Percentiles rank a stretch among this genome's conserved stretches.
These are phyloP conservation scores for Corinectria fuckeliana DNA, from an alignment of 2,329 filamentous ascomycete species.

Conservation along the genomic window DNA sequence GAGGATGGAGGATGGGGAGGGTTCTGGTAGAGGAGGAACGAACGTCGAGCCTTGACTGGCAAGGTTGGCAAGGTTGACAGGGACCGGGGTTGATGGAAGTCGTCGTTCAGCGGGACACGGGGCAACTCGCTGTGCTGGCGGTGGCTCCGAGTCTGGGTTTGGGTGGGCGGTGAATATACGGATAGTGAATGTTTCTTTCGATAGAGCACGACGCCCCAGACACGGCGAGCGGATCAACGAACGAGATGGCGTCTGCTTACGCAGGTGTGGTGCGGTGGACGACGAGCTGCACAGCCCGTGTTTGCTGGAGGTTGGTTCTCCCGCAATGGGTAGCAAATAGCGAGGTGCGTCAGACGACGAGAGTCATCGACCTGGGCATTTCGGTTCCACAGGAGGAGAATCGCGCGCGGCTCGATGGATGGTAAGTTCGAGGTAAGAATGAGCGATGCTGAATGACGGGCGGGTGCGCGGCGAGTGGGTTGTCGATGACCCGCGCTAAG, in stretches of 20 bases:
- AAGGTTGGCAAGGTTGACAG: conserved; percentile 15
- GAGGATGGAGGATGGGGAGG: conserved; percentile 11
- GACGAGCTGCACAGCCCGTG: conserved; percentile 23
- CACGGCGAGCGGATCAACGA: not conserved
- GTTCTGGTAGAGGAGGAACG: conserved; percentile 10
- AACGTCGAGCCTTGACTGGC: conserved; percentile 5
- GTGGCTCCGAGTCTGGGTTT: not conserved
- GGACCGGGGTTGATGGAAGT: conserved; percentile 16
- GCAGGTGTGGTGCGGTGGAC: conserved; percentile 14
- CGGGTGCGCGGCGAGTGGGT: not conserved
- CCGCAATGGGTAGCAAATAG: conserved; percentile 27
- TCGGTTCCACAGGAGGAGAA: conserved; percentile 20
- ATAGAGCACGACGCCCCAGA: not conserved
- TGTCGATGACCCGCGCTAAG: not conserved
- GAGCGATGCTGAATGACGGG: not conserved
- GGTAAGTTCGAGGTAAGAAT: not conserved
- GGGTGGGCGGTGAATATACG: conserved; percentile 11
- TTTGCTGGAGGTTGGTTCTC: conserved; percentile 32
- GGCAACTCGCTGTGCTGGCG: not conserved
- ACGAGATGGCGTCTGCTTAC: conserved; percentile 14
- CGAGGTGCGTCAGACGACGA: conserved; percentile 38
- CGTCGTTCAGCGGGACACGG: conserved; percentile 10
- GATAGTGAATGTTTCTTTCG: not conserved
- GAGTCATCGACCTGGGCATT: conserved; percentile 35
- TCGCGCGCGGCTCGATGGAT: not conserved